phyloP scores from a whole-genome alignment of 768 basidiomycete genomes.

The Phanerochaete sordida region DNA sequence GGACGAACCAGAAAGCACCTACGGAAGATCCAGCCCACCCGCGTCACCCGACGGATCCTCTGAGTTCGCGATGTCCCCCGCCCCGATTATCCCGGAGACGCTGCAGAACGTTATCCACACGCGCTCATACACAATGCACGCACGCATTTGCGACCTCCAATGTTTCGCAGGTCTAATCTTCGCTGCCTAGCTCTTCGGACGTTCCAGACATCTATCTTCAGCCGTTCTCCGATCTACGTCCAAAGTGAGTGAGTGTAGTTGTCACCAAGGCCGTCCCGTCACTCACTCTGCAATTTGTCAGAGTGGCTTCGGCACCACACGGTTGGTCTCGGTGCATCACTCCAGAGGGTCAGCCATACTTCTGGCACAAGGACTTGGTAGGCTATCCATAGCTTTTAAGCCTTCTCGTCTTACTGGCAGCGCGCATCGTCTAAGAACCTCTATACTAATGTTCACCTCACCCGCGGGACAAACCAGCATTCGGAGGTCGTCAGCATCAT shows the following conservation, averaged over 20 bases:
- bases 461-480: neutral
- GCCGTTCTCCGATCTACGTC: neutral
- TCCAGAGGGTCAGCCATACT: neutral
- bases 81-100: too few relatives aligned
- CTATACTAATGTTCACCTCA: neutral
- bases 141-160: neutral
- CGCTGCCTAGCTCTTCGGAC: too few relatives aligned
- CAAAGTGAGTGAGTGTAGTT: neutral
- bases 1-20: too few relatives aligned
- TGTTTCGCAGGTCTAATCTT: too few relatives aligned
- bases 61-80: too few relatives aligned
- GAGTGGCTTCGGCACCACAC: neutral
- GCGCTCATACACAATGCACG: neutral
- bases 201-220: neutral
- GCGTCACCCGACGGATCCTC: too few relatives aligned
- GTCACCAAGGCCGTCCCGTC: neutral
- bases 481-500: too few relatives aligned
- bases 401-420: neutral
- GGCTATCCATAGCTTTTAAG: neutral
- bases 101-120: too few relatives aligned
- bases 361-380: neutral
- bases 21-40: too few relatives aligned
- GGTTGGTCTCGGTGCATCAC: neutral
- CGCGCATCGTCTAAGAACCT: neutral
- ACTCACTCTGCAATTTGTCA: neutral